Percentiles rank a stretch among this genome's conserved stretches.
Conservation (phyloP, 257 asterid species). For the Ilex aquifolium region DNA sequence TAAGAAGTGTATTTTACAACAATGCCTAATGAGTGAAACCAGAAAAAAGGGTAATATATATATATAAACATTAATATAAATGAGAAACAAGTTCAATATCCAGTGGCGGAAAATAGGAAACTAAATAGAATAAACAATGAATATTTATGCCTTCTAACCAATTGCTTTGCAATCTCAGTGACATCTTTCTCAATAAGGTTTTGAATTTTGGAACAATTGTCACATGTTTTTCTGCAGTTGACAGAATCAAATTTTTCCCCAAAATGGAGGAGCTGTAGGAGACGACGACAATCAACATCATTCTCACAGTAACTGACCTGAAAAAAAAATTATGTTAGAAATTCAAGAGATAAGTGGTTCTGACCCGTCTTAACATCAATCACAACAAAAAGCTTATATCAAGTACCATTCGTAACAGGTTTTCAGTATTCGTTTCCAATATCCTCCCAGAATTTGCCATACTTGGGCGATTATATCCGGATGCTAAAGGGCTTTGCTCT, state of each 20-base stretch:
- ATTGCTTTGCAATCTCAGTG: constrained; percentile 71
- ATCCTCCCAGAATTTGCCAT: constrained; percentile 60
- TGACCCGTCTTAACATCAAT: neutral
- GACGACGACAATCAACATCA: constrained; percentile 92
- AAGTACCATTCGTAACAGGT: constrained; percentile 83
- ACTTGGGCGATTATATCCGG: constrained; percentile 54
- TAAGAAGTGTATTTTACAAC: constrained; percentile 25
- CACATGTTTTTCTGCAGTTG: constrained; percentile 83
- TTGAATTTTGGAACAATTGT: constrained; percentile 76
- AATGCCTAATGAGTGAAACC: no score
- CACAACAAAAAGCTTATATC: neutral
- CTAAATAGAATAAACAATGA: constrained; percentile 7
- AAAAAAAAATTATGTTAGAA: constrained; percentile 15
- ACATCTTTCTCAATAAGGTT: constrained; percentile 77
- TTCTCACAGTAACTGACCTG: constrained; percentile 97
- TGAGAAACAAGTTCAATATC: no score
- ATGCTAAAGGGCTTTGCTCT: constrained; percentile 58
- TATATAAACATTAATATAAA: no score
- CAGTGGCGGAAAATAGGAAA: constrained; percentile 1
- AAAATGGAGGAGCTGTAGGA: constrained; percentile 86
- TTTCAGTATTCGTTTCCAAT: constrained; percentile 86
- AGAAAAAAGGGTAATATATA: neutral
- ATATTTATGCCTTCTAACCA: constrained; percentile 39
- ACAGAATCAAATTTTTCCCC: constrained; percentile 90
- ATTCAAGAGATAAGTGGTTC: neutral